Evolutionary conservation across 768 basidiomycete species (phyloP), one percentile per base, ranked within the genome.

Genomic region (Myochromella boudieri): DNA sequence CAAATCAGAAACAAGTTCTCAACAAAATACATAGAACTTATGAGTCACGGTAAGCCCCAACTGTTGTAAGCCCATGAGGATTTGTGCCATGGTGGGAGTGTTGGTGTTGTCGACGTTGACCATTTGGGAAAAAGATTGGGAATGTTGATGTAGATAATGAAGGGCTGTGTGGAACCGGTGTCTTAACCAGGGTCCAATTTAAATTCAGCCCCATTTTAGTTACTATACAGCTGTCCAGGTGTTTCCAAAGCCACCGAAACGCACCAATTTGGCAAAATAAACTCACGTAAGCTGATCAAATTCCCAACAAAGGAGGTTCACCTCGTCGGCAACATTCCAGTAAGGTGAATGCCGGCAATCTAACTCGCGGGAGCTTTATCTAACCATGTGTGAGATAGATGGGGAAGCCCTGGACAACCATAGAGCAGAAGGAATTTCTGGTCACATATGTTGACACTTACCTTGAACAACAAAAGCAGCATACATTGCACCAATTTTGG

Each of bases 201-300:
- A 3, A 11, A 26, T n/a, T n/a, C n/a, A n/a, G n/a, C n/a, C n/a
- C n/a, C n/a, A 18, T 27, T 15, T 10, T 1, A 20, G 43, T n/a
- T n/a, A 36, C 43, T 44, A 25, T 44, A 44, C 25, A 44, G 43
- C 20, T 44, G 43, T 10, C 27, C 25, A 12, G 43, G 14, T n/a
- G 15, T 36, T 1, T 8, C 43, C 22, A 14, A 0, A 1, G 6
- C n/a, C 2, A 6, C 34, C 21, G 34, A 11, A 4, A 17, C 12
- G 17, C 8, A 15, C 3, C 3, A 36, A 17, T 20, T 4, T 7
- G 17, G 4, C 32, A 15, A 33, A 20, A 7, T 17, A 11, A 18
- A 17, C 4, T 18, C 8, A 36, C 8, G 15, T 36, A 36, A 17
- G 17, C 34, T 17, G 34, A 7, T 15, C 15, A 11, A 15, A 20